These are phyloP conservation scores for Petunia secreta DNA, from an alignment of 257 asterid species.

Conservation along the genomic window DNA sequence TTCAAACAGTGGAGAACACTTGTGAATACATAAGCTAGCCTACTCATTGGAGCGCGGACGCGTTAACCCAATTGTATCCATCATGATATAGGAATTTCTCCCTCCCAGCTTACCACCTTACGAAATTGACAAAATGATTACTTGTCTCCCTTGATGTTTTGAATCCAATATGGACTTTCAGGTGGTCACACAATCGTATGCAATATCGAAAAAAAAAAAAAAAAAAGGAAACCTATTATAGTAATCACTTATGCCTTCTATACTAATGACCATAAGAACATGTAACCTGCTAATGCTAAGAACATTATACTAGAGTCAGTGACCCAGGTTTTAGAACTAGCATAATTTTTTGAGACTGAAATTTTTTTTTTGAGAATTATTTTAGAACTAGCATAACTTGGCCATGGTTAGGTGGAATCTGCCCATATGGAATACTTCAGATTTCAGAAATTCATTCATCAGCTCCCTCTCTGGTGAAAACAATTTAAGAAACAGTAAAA, in stretches of 20 bases:
- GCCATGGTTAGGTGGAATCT: conserved; percentile 2
- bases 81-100: neutral
- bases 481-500: neutral
- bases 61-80: neutral
- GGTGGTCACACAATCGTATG: neutral
- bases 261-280: neutral
- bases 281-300: conserved; percentile 1
- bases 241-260: neutral
- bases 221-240: neutral
- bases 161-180: neutral
- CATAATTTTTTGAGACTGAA: neutral
- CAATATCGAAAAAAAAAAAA: neutral
- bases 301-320: neutral
- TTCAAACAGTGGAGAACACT: neutral
- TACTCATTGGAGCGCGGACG: neutral
- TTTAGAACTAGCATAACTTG: conserved; percentile 11
- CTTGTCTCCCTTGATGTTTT: neutral
- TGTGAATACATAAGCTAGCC: neutral
- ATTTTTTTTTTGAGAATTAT: neutral
- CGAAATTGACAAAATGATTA: neutral
- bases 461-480: neutral
- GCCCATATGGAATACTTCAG: neutral
- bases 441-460: neutral
- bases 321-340: neutral
- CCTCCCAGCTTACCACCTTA: neutral